Evolutionary conservation across 495 filamentous ascomycete species (phyloP).

Genomic region (Lasiosphaeria miniovina): DNA sequence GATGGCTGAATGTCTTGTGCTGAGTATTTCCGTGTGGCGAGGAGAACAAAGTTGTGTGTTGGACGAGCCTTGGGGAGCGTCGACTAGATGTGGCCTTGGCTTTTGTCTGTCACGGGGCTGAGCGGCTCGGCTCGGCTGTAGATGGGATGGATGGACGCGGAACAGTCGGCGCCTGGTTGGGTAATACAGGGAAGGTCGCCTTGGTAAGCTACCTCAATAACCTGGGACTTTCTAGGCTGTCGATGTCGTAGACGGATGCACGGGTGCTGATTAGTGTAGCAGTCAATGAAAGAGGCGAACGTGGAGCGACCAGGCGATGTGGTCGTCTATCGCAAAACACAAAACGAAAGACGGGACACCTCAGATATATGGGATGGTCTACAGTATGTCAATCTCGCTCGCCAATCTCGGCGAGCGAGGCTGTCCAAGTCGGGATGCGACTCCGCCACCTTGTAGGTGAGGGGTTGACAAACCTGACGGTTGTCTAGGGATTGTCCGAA

Average conservation of each 20-base stretch:
- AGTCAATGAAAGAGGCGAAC: too few relatives aligned
- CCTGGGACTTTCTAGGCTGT: too few relatives aligned
- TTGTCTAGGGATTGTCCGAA: background rate
- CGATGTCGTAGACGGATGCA: too few relatives aligned
- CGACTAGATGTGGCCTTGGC: background rate
- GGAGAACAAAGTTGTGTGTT: background rate
- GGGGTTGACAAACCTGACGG: background rate
- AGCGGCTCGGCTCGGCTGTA: too few relatives aligned
- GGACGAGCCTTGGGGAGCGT: background rate
- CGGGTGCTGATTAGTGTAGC: too few relatives aligned
- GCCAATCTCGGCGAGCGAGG: constrained; percentile 1
- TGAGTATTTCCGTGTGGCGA: background rate
- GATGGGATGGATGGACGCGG: too few relatives aligned
- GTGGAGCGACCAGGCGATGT: too few relatives aligned
- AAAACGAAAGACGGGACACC: background rate
- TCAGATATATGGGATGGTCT: background rate
- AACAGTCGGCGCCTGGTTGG: too few relatives aligned
- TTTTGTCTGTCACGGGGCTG: background rate
- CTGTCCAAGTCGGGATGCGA: background rate
- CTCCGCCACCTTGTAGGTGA: constrained; percentile 3
- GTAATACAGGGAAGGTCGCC: too few relatives aligned
- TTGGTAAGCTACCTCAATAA: too few relatives aligned
- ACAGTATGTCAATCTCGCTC: background rate
- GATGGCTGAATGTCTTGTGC: background rate
- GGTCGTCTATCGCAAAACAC: background rate